Evolutionary conservation across 1,139 yeast genomes (phyloP).

Genomic region (Geotrichum carabidarum): DNA sequence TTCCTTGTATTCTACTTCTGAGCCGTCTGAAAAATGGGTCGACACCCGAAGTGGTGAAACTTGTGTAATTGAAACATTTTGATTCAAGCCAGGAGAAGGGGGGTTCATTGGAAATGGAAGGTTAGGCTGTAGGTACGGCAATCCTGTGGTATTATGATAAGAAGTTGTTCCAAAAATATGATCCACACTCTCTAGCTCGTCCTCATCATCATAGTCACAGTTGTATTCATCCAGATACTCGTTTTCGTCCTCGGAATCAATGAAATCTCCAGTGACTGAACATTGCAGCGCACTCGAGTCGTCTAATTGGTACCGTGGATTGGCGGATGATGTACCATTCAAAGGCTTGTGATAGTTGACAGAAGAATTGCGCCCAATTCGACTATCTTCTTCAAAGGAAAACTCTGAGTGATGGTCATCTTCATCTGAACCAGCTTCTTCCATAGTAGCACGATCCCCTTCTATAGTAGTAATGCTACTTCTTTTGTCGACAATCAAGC

Average conservation of each 20-base stretch:
- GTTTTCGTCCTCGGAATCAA: conserved; percentile 1
- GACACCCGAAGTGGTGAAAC: conserved; percentile 12
- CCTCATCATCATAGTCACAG: conserved; percentile 5
- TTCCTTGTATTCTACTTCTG: not conserved
- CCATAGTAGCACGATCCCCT: no score
- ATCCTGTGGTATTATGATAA: not conserved
- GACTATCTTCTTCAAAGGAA: conserved; percentile 20
- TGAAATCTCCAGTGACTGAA: conserved; percentile 3
- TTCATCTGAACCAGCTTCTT: conserved; percentile 13
- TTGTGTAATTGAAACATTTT: conserved; percentile 2
- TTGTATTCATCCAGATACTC: conserved; percentile 8
- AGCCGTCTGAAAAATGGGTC: not conserved
- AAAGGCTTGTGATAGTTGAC: conserved; percentile 16
- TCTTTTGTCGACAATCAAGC: no score
- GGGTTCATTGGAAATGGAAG: not conserved
- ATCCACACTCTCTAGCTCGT: conserved; percentile 7
- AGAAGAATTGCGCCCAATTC: conserved; percentile 20
- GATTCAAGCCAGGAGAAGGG: not conserved
- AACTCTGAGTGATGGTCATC: conserved; percentile 18
- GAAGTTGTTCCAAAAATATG: conserved; percentile 8
- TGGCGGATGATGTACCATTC: not conserved
- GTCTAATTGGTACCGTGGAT: not conserved
- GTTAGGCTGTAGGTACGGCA: not conserved
- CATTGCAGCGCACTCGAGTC: not conserved
- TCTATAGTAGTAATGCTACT: no score